Conservation (phyloP, 805 yeast genomes). For the Candida berthetii region DNA sequence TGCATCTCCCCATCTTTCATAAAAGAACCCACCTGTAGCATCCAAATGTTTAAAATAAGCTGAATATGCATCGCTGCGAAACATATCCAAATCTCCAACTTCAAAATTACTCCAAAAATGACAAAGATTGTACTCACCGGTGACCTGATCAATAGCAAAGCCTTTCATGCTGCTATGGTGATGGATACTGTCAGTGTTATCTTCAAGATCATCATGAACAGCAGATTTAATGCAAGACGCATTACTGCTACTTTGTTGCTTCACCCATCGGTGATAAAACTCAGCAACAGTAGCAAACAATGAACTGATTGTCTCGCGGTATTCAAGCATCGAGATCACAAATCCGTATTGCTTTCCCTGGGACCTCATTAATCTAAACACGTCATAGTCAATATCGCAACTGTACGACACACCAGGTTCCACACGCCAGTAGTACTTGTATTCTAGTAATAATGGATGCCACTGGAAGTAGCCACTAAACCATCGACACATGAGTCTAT, state of each 20-base stretch:
- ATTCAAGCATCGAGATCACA: slow-evolving; percentile 76
- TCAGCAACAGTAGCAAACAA: slow-evolving; percentile 66
- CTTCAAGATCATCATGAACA: slow-evolving; percentile 22
- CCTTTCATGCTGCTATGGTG: too few species aligned
- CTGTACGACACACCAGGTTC: slow-evolving; percentile 78
- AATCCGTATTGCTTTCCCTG: slow-evolving; percentile 69
- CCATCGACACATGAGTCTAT: slow-evolving; percentile 89
- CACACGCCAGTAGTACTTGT: slow-evolving; percentile 91
- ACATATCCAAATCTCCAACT: slow-evolving; percentile 64
- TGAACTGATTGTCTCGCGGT: slow-evolving; percentile 63
- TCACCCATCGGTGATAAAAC: slow-evolving; percentile 48
- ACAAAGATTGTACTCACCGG: slow-evolving; percentile 68
- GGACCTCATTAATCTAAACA: slow-evolving; percentile 77
- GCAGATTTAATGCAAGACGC: too few species aligned
- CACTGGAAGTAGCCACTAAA: slow-evolving; percentile 87
- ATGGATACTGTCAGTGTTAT: slow-evolving; percentile 39
- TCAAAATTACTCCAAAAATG: slow-evolving; percentile 91
- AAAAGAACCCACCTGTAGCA: slow-evolving; percentile 72
- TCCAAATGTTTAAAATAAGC: slow-evolving; percentile 67
- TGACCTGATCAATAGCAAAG: slow-evolving; percentile 62
- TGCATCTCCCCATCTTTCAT: slow-evolving; percentile 90
- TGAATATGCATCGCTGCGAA: slow-evolving; percentile 61
- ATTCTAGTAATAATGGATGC: slow-evolving; percentile 68
- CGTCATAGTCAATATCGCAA: slow-evolving; percentile 79
- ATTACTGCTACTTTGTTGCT: slow-evolving; percentile 63